phyloP scores from a whole-genome alignment of 306 rosid genomes.

The Rosa chinensis region DNA sequence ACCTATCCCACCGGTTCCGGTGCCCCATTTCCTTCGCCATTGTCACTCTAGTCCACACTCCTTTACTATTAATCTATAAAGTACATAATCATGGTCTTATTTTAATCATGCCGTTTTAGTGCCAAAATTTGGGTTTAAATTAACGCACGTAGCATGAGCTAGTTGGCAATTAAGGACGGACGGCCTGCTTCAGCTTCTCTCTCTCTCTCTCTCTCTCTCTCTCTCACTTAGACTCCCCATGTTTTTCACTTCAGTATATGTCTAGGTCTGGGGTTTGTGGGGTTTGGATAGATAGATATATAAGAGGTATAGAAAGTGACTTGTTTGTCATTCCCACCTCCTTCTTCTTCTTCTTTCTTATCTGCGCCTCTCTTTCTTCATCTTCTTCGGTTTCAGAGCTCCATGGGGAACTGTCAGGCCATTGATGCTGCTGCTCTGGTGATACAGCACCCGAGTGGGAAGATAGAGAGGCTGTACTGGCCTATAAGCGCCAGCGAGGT shows the following conservation, averaged over 20 bases:
- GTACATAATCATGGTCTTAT: not conserved
- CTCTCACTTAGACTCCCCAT: conserved; percentile 15
- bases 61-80: conserved; percentile 23
- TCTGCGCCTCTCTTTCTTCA: conserved; percentile 20
- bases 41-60: conserved; percentile 11
- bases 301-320: conserved; percentile 69
- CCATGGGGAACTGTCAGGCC: conserved; percentile 97
- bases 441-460: conserved; percentile 91
- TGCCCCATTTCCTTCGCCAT: conserved; percentile 28
- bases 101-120: conserved; percentile 39
- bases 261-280: conserved; percentile 3
- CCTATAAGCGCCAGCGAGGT: conserved; percentile 73
- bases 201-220: not conserved
- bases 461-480: conserved; percentile 83
- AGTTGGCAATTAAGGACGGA: conserved; percentile 37
- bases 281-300: not conserved
- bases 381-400: conserved; percentile 10
- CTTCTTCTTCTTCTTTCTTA: conserved; percentile 35
- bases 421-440: conserved; percentile 98
- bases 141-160: conserved; percentile 48
- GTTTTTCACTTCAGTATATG: conserved; percentile 22
- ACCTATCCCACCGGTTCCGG: conserved; percentile 45
- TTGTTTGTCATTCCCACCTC: conserved; percentile 32
- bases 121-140: conserved; percentile 37
- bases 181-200: conserved; percentile 27